Percentiles rank a stretch among this genome's conserved stretches.
These are phyloP conservation scores for Phytophthora tubulina DNA, from an alignment of 352 stramenopile genomes.

Conservation along the genomic window DNA sequence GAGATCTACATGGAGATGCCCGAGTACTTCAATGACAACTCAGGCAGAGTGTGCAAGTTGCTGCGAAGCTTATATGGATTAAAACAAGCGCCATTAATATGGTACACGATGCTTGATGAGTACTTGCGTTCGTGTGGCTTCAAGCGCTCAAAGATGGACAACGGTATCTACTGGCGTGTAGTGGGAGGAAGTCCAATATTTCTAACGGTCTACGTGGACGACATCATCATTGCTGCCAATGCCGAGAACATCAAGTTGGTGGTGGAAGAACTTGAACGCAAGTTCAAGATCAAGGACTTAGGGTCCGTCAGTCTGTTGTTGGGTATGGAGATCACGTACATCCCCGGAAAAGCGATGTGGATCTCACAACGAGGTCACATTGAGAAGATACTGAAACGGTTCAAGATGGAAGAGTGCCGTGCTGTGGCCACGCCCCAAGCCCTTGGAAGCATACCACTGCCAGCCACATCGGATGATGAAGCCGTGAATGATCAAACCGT, in stretches of 20 bases:
- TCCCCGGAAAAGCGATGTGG: not conserved
- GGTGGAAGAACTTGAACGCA: not conserved
- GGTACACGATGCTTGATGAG: not conserved
- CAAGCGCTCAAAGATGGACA: too few relatives aligned
- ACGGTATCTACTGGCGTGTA: too few relatives aligned
- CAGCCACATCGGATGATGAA: too few relatives aligned
- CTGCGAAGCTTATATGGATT: not conserved
- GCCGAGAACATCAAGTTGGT: not conserved
- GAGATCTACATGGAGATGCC: constrained; percentile 13
- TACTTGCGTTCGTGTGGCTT: too few relatives aligned
- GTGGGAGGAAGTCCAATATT: too few relatives aligned
- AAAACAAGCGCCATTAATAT: not conserved
- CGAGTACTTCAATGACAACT: not conserved
- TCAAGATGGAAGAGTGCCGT: not conserved
- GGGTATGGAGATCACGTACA: too few relatives aligned
- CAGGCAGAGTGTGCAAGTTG: too few relatives aligned
- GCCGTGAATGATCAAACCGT: too few relatives aligned
- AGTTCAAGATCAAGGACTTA: constrained; percentile 23
- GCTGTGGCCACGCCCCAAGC: not conserved
- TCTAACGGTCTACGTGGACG: too few relatives aligned
- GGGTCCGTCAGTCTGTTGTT: constrained; percentile 2
- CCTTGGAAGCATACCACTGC: too few relatives aligned
- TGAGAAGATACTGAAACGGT: not conserved
- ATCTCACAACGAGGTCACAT: constrained; percentile 9
- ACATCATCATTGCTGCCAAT: constrained; percentile 16